These are phyloP conservation scores for Coemansia sp. DNA, from an alignment of 192 early-diverging fungal species.

Conservation along the genomic window DNA sequence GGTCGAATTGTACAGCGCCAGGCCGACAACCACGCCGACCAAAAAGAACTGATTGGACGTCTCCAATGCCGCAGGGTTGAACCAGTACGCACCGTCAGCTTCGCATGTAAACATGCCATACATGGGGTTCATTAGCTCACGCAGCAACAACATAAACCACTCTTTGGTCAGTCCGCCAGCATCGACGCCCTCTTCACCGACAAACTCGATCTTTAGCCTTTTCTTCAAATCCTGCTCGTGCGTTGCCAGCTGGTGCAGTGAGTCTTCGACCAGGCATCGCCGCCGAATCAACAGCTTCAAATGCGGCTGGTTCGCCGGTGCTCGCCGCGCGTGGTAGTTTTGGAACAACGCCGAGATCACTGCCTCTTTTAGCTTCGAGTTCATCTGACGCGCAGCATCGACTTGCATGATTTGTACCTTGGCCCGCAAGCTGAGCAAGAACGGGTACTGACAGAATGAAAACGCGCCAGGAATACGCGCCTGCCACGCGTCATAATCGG, in stretches of 20 bases:
- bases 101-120: constrained; percentile 85
- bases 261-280: constrained; percentile 71
- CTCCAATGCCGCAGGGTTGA: constrained; percentile 75
- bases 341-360: constrained; percentile 62
- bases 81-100: constrained; percentile 63
- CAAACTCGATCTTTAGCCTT: constrained; percentile 86
- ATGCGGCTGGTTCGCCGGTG: constrained; percentile 52
- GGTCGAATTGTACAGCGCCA: constrained; percentile 93
- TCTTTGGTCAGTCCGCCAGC: constrained; percentile 97
- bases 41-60: constrained; percentile 82
- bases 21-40: constrained; percentile 87
- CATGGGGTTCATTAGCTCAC: constrained; percentile 90
- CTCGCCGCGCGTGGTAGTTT: constrained; percentile 16
- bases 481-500: constrained; percentile 77
- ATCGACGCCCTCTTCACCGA: constrained; percentile 93
- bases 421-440: constrained; percentile 70
- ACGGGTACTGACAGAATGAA: constrained; percentile 83
- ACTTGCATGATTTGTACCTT: constrained; percentile 77
- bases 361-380: constrained; percentile 69
- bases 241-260: constrained; percentile 70
- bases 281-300: constrained; percentile 64
- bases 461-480: constrained; percentile 56
- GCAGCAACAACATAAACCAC: constrained; percentile 92
- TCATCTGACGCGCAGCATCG: constrained; percentile 76
- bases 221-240: constrained; percentile 86